These are phyloP conservation scores for Rhazya stricta DNA, from an alignment of 257 asterid species.

Conservation along the genomic window DNA sequence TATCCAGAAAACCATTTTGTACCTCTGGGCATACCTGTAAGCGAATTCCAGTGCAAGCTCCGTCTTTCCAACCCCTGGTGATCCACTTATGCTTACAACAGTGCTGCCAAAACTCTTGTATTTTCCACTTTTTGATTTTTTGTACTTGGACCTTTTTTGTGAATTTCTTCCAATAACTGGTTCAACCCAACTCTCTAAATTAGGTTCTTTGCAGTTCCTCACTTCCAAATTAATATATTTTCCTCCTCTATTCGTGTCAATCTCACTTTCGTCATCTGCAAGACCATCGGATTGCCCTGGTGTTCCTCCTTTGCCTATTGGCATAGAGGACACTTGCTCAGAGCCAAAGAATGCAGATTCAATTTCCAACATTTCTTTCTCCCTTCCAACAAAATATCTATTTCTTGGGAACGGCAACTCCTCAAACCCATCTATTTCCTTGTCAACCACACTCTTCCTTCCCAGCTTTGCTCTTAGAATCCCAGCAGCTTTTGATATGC, in stretches of 20 bases:
- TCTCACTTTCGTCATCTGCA: slow-evolving; percentile 56
- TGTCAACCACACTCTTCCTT: slow-evolving; percentile 60
- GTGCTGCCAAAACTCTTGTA: slow-evolving; percentile 44
- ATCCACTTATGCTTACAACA: slow-evolving; percentile 63
- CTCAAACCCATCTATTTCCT: slow-evolving; percentile 39
- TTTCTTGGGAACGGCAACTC: slow-evolving; percentile 72
- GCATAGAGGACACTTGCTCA: slow-evolving; percentile 40
- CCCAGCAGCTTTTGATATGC: slow-evolving; percentile 52
- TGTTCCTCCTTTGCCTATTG: slow-evolving; percentile 29
- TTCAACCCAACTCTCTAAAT: slow-evolving; percentile 68
- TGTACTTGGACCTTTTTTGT: slow-evolving; percentile 43
- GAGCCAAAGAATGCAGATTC: slow-evolving; percentile 63
- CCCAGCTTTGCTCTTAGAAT: slow-evolving; percentile 67
- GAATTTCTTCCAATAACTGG: slow-evolving; percentile 45
- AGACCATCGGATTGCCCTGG: slow-evolving; percentile 45
- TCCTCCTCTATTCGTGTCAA: slow-evolving; percentile 30
- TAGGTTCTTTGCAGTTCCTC: slow-evolving; percentile 53
- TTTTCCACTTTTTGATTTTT: slow-evolving; percentile 53
- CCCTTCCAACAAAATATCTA: slow-evolving; percentile 60
- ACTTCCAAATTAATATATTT: slow-evolving; percentile 52
- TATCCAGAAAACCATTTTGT: slow-evolving; percentile 87
- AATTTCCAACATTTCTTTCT: slow-evolving; percentile 57
- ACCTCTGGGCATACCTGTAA: slow-evolving; percentile 55
- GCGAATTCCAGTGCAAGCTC: slow-evolving; percentile 84
- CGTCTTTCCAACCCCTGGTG: slow-evolving; percentile 73